Percentiles rank a stretch among this genome's conserved stretches.
Conservation (phyloP, 768 basidiomycete genomes). For the Grammothele lineata region DNA sequence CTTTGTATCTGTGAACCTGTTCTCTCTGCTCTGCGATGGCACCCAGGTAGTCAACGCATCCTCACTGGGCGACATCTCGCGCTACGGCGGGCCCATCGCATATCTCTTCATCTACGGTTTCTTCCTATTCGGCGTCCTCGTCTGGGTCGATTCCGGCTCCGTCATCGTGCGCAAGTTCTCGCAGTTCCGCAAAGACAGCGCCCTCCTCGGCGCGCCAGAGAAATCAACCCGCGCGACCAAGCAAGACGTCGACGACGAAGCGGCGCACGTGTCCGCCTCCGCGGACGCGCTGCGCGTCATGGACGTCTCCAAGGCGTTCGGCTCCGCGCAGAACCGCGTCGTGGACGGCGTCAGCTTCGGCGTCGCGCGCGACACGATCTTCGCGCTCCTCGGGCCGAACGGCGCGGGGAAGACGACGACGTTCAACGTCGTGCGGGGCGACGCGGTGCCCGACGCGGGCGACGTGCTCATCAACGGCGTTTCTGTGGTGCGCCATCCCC, state of each 20-base stretch:
- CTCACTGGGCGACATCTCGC: constrained; percentile 49
- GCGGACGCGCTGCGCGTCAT: constrained; percentile 60
- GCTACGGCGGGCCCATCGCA: constrained; percentile 71
- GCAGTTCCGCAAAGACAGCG: background rate
- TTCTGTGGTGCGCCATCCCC: constrained; percentile 60
- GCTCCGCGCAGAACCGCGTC: constrained; percentile 38
- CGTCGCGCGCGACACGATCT: constrained; percentile 57
- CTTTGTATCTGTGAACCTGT: constrained; percentile 75
- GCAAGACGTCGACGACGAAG: constrained; percentile 55
- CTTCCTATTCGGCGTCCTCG: constrained; percentile 56
- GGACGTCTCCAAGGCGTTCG: constrained; percentile 58
- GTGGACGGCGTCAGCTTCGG: constrained; percentile 74
- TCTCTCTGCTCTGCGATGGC: constrained; percentile 67
- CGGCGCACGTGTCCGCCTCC: constrained; percentile 41
- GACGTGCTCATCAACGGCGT: constrained; percentile 64
- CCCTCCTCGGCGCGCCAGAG: constrained; percentile 9
- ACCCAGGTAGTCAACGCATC: constrained; percentile 39
- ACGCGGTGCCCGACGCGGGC: constrained; percentile 61
- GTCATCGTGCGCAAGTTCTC: constrained; percentile 34
- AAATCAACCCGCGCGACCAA: background rate
- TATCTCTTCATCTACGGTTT: constrained; percentile 64
- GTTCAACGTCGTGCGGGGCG: constrained; percentile 76
- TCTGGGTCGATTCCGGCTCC: constrained; percentile 72
- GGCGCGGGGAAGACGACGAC: constrained; percentile 83
- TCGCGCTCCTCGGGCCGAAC: constrained; percentile 76